Conservation (phyloP, 2,329 filamentous ascomycete genomes). For the Sporothrix protearum region DNA sequence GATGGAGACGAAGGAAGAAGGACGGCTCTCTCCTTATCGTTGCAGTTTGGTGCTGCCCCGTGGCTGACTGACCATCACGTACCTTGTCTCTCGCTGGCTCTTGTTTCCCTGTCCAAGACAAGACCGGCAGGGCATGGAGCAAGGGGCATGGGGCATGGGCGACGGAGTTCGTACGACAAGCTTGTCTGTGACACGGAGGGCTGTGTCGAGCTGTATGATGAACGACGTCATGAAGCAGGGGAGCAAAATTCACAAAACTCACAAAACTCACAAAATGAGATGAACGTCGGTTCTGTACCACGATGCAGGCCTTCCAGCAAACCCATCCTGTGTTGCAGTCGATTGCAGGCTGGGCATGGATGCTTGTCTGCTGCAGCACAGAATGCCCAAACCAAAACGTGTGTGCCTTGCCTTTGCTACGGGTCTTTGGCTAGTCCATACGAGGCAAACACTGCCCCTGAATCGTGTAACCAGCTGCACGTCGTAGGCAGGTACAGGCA, state of each 20-base stretch:
- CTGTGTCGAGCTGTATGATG: background rate
- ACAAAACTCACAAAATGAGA: background rate
- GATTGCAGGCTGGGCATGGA: background rate
- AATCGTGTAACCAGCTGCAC: background rate
- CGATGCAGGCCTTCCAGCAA: background rate
- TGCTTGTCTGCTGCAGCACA: background rate
- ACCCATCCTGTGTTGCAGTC: background rate
- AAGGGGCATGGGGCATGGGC: too few relatives aligned
- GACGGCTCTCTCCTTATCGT: too few relatives aligned
- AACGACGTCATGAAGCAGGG: constrained; percentile 1
- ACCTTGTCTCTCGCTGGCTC: background rate
- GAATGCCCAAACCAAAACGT: background rate
- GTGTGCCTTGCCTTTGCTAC: background rate
- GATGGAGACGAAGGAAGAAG: background rate
- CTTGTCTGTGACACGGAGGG: background rate
- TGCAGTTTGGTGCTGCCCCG: background rate
- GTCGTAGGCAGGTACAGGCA: background rate
- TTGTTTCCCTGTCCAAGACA: background rate
- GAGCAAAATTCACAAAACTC: background rate
- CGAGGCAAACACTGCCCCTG: background rate
- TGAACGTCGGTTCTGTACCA: background rate
- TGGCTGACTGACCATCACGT: background rate
- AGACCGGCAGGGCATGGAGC: background rate
- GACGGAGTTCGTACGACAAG: background rate
- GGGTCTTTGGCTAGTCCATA: background rate